A percentile compares a stretch with the other conserved stretches of the same genome.
These are phyloP conservation scores for Yamagishiella unicocca DNA, from an alignment of 139 green algal genomes.

Conservation along the genomic window DNA sequence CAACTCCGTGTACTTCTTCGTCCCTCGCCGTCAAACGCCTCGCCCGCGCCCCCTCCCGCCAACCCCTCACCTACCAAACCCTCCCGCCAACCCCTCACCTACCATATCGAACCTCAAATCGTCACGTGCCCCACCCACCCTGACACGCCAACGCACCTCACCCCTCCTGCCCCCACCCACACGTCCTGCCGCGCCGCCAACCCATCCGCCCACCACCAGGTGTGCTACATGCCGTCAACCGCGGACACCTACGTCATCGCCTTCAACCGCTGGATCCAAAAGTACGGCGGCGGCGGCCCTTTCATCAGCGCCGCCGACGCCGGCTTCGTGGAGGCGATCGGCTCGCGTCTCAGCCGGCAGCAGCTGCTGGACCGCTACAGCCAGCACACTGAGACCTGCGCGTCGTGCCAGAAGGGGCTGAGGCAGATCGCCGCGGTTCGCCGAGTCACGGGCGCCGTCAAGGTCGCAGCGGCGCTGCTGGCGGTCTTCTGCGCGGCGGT, in stretches of 20 bases:
- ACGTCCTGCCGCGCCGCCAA: not conserved
- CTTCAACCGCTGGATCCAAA: conserved; percentile 48
- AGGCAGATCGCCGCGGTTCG: not conserved
- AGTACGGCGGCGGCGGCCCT: conserved; percentile 52
- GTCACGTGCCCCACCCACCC: no score
- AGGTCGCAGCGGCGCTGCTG: not conserved
- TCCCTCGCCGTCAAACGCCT: no score
- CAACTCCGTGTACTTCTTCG: no score
- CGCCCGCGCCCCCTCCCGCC: no score
- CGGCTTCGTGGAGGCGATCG: conserved; percentile 17
- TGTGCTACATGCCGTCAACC: conserved; percentile 41
- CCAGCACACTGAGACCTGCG: conserved; percentile 53
- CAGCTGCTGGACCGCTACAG: conserved; percentile 52
- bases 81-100: no score
- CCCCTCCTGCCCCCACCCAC: not conserved
- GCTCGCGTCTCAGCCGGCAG: conserved; percentile 25
- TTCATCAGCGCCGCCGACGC: conserved; percentile 33
- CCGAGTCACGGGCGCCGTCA: not conserved
- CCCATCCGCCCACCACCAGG: not conserved
- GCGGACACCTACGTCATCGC: conserved; percentile 49
- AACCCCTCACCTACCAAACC: no score
- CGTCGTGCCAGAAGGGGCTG: conserved; percentile 32
- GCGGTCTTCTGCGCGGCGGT: conserved; percentile 28
- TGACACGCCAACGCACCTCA: no score
- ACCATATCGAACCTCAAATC: no score